Conservation (phyloP, 192 early-diverging fungal genomes). For the Coemansia sp. region DNA sequence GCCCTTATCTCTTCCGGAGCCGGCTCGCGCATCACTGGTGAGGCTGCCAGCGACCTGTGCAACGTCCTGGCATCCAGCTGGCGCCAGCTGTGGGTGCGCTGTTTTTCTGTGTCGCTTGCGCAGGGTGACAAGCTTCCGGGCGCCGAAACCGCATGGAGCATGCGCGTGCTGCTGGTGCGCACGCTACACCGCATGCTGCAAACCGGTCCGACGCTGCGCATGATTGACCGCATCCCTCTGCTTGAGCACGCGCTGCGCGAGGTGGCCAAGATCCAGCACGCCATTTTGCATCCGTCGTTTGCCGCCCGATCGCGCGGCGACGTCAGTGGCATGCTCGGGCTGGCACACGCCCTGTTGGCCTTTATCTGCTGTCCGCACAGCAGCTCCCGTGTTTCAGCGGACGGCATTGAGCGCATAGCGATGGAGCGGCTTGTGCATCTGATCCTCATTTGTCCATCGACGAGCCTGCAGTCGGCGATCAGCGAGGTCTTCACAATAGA, state of each 20-base stretch:
- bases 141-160: neutral
- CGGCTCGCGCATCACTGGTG: neutral
- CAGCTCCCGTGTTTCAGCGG: too few relatives aligned
- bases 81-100: conserved; percentile 30
- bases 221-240: conserved; percentile 12
- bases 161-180: conserved; percentile 12
- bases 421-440: conserved; percentile 26
- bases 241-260: conserved; percentile 28
- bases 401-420: conserved; percentile 16
- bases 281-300: neutral
- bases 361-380: conserved; percentile 6
- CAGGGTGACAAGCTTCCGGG: conserved; percentile 5
- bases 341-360: conserved; percentile 23
- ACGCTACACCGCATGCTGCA: conserved; percentile 2
- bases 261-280: conserved; percentile 20
- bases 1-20: neutral
- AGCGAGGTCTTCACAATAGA: neutral
- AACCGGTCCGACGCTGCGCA: conserved; percentile 2
- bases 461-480: neutral
- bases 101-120: conserved; percentile 11
- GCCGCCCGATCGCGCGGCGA: neutral
- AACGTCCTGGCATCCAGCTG: conserved; percentile 19
- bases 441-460: conserved; percentile 1
- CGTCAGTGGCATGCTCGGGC: conserved; percentile 1
- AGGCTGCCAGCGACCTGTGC: conserved; percentile 21